Base-by-base conservation (phyloP, 2,329 filamentous ascomycete genomes). In the Penicillium sp. region DNA sequence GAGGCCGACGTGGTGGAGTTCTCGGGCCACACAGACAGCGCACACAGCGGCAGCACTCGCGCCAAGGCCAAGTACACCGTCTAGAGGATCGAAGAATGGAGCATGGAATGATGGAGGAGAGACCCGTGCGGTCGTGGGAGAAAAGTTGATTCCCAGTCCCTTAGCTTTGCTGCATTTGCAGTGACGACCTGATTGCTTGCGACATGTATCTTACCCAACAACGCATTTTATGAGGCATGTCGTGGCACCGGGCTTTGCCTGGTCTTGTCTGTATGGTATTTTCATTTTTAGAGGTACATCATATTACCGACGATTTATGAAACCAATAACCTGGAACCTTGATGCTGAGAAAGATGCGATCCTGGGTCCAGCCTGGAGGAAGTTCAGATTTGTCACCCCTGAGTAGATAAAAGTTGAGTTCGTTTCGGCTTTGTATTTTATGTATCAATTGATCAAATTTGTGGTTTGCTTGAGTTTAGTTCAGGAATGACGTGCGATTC, bases 41-140 rank as follows among this genome's bases (percentile, higher is more conserved):
- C 94, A 34, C 89, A 95, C 72, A 86, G 88, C 55, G 94, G 94
- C 63, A 96, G 92, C 77, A 96, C 90, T 54, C 86, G 95, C 66
- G 94, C 94, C 52, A 97, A 95, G 82, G 89, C 94, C 66, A 99
- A 96, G 82, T 90, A 90, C 75, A 81, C 82, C 46, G 91, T 91
- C 67, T 96, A 87, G 80, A 31, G 33, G 28, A 18, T 34, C 12
- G 45, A 29, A 24, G 34, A 7, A 24, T 12, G 28, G n/a, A 16
- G 42, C 18, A 29, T 38, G 21, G 15, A 44, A 15, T 21, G 8
- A 38, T 38, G 34, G 24, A 26, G 24, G 36, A 39, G 34, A 38
- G 36, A 21, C 36, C 36, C 16, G 9, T 51, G 54, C 42, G 46
- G 50, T 45, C 45, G 44, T 41, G 53, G 47, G 45, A 51, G 51